A percentile compares a stretch with the other conserved stretches of the same genome.
Conservation (phyloP, 1,284 basidiomycete genomes). For the Bondarzewia mesenterica region DNA sequence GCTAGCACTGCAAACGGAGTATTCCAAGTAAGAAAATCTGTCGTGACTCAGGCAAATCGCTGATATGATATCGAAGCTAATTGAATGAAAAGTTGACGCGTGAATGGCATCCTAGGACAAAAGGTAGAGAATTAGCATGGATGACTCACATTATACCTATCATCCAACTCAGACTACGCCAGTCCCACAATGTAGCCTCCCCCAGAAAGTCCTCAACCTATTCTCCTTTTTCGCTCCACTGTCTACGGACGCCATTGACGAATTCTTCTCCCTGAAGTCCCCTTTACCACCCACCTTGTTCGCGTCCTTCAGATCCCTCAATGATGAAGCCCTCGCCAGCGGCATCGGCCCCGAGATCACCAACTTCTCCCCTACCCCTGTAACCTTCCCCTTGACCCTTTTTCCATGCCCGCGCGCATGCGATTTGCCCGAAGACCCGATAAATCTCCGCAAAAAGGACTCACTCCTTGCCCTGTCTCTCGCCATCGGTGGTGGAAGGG, state of each 20-base stretch:
- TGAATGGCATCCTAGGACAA: no score
- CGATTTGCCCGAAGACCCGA: slow-evolving; percentile 18
- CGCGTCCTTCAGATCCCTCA: slow-evolving; percentile 3
- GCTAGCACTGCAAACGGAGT: no score
- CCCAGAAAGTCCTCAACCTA: slow-evolving; percentile 11
- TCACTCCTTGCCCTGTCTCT: slow-evolving; percentile 7
- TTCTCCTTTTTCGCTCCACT: slow-evolving; percentile 10
- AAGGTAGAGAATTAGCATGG: no score
- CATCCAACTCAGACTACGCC: background rate
- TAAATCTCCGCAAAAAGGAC: slow-evolving; percentile 12
- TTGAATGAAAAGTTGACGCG: no score
- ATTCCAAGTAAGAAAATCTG: no score
- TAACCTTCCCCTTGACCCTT: slow-evolving; percentile 8
- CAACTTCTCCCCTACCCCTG: slow-evolving; percentile 17
- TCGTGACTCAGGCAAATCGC: no score
- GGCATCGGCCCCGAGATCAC: slow-evolving; percentile 28
- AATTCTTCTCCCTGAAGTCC: background rate
- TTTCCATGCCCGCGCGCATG: slow-evolving; percentile 12
- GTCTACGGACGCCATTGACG: background rate
- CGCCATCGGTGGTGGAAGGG: slow-evolving; percentile 16
- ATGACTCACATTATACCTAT: no score
- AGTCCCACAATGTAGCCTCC: slow-evolving; percentile 1
- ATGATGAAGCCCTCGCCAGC: slow-evolving; percentile 14
- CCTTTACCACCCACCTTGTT: background rate
- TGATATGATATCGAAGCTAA: no score